Base-by-base conservation (phyloP, 2,329 filamentous ascomycete species). In the Penicillium hesseltinei region DNA sequence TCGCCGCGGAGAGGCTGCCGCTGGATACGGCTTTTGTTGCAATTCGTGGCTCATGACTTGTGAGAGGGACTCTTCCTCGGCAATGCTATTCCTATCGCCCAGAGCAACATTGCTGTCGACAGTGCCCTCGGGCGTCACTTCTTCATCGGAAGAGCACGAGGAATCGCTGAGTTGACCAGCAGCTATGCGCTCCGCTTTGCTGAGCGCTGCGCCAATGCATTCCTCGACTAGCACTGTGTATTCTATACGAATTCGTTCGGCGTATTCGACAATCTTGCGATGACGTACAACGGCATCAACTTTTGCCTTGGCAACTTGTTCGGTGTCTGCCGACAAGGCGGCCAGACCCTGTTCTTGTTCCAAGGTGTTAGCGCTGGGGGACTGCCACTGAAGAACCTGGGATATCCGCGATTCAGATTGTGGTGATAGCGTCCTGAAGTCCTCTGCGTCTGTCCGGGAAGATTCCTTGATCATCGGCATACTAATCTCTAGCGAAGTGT, bases 311-410 rank as follows among this genome's bases (percentile, higher is more conserved):
- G 92, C 90, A 39, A 91, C 84, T 68, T 84, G 87, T 72, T 94
- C 91, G 0, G 92, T 97, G 70, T 99, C 94, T 15, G 90, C 84
- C 71, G 92, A 96, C n/a, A 99, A 79, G 27, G 92, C 75, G 38
- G 91, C 88, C 25, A 99, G 79, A 0, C 94, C 94, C 69, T 95
- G 90, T 71, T 97, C 93, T 71, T 97, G 92, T 61, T 99, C 94
- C 17, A 96, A 77, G 0, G 92, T 94, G 68, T 93, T 93, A 49
- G 88, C 89, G 67, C 91, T 92, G 0, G 94, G 94, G 5, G 93
- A 96, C 69, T 96, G 92, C 94, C 95, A 99, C 72, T 97, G 92
- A 64, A 95, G 75, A 6, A 99, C 92, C 73, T 99, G 94, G 1
- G 90, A 90, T 66, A 97, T 95, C 33, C 93, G 88, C 43, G 91